Percentiles rank a stretch among this genome's conserved stretches.
phyloP scores from a whole-genome alignment of 495 filamentous ascomycete species.

The Trichoderma erinaceum region DNA sequence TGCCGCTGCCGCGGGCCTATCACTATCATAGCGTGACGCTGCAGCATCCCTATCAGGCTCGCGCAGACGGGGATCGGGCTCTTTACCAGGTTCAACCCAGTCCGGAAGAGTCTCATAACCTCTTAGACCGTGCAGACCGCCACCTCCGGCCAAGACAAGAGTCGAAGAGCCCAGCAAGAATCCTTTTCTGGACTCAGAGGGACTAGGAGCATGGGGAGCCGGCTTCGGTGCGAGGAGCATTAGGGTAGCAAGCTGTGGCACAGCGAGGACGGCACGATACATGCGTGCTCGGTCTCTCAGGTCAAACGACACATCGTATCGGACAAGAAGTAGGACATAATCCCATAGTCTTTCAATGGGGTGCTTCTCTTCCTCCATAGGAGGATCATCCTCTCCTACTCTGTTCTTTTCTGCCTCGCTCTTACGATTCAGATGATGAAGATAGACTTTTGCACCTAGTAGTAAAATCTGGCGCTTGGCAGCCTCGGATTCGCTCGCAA shows the following conservation, averaged over 20 bases:
- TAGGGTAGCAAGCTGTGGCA: conserved; percentile 80
- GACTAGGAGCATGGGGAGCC: conserved; percentile 77
- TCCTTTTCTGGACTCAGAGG: conserved; percentile 69
- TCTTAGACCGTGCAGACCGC: conserved; percentile 58
- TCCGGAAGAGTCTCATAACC: conserved; percentile 75
- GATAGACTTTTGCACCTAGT: conserved; percentile 88
- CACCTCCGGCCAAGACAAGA: conserved; percentile 72
- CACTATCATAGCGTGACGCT: conserved; percentile 32
- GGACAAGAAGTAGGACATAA: conserved; percentile 75
- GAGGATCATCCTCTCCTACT: conserved; percentile 21
- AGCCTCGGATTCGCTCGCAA: conserved; percentile 72
- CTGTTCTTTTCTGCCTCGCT: conserved; percentile 31
- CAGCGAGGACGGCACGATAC: conserved; percentile 75
- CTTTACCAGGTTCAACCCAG: conserved; percentile 75
- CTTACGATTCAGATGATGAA: conserved; percentile 71
- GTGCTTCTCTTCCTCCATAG: conserved; percentile 48
- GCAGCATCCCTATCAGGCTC: conserved; percentile 36
- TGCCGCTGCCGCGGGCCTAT: conserved; percentile 47
- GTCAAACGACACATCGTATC: conserved; percentile 93
- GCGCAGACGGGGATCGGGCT: conserved; percentile 71
- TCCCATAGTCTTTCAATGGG: conserved; percentile 72
- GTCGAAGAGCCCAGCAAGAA: conserved; percentile 77
- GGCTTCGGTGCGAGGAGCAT: conserved; percentile 92
- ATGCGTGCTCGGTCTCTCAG: conserved; percentile 83
- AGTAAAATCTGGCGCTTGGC: conserved; percentile 89